Evolutionary conservation across 75 land plant genomes (phyloP).

Genomic region (Cupressus sempervirens): DNA sequence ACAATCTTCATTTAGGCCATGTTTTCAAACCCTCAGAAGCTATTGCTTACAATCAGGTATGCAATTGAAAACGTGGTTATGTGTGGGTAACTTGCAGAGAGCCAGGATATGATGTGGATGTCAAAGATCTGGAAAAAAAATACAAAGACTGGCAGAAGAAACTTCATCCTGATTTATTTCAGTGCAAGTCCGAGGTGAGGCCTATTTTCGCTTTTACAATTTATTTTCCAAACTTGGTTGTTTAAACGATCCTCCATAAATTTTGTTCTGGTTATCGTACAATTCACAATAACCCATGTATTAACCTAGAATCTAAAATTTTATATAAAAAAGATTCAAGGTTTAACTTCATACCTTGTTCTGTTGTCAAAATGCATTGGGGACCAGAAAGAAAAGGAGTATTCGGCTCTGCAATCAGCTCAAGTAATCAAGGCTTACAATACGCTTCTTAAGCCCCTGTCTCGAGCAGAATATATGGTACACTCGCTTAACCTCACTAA

Average conservation of each 20-base stretch:
- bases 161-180: slow-evolving; percentile 86
- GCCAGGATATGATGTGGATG: slow-evolving; percentile 45
- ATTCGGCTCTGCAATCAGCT: slow-evolving; percentile 85
- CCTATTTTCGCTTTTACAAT: not conserved
- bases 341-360: not conserved
- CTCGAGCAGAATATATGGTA: slow-evolving; percentile 81
- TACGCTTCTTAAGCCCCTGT: slow-evolving; percentile 62
- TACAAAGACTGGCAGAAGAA: slow-evolving; percentile 91
- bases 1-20: not conserved
- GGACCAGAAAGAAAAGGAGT: slow-evolving; percentile 59
- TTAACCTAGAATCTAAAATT: not conserved
- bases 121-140: slow-evolving; percentile 52
- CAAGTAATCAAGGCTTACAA: slow-evolving; percentile 79
- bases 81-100: slow-evolving; percentile 33
- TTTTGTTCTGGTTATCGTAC: not conserved
- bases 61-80: not conserved
- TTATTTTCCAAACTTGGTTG: not conserved
- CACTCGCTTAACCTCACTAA: not conserved
- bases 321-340: not conserved
- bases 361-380: slow-evolving; percentile 1
- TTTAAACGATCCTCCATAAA: not conserved
- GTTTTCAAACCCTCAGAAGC: not conserved
- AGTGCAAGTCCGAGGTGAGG: slow-evolving; percentile 74
- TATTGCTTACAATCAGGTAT: not conserved
- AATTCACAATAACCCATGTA: not conserved